Conservation (phyloP, 805 yeast genomes). For the Debaryomyces castellii region DNA sequence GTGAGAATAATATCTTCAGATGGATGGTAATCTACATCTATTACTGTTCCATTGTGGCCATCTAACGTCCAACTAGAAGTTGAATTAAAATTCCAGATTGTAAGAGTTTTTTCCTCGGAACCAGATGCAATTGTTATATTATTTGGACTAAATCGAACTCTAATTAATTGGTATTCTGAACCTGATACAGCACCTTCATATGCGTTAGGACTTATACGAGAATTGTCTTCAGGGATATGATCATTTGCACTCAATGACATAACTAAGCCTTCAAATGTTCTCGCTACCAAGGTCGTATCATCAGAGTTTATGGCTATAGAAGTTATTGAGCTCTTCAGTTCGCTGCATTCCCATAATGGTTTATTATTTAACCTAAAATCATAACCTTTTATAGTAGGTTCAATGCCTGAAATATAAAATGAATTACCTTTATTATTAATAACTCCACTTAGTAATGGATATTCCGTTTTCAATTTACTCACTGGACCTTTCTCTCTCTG, state of each 20-base stretch:
- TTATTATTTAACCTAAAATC: conserved; percentile 48
- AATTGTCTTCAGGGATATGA: conserved; percentile 36
- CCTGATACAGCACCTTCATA: conserved; percentile 61
- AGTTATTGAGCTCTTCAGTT: conserved; percentile 52
- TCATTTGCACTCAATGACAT: conserved; percentile 55
- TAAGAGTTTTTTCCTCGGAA: conserved; percentile 57
- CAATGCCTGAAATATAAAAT: conserved; percentile 65
- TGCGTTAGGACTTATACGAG: conserved; percentile 43
- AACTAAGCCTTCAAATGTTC: conserved; percentile 57
- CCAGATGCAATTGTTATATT: conserved; percentile 52
- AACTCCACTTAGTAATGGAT: conserved; percentile 55
- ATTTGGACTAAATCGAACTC: conserved; percentile 48
- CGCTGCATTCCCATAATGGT: conserved; percentile 47
- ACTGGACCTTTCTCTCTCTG: conserved; percentile 49
- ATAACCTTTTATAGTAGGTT: conserved; percentile 58
- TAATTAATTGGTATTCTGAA: conserved; percentile 49
- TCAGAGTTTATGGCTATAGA: conserved; percentile 50
- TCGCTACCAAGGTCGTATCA: conserved; percentile 47
- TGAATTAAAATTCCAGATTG: conserved; percentile 60
- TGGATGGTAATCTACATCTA: conserved; percentile 60
- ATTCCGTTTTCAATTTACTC: conserved; percentile 42
- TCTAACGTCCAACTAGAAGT: conserved; percentile 47
- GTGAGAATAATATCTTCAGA: conserved; percentile 40
- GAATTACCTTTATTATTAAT: conserved; percentile 37
- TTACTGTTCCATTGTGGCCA: conserved; percentile 64